Percentiles rank a stretch among this genome's conserved stretches.
phyloP scores from a whole-genome alignment of 2,329 filamentous ascomycete species.

The Pezicula radicicola region DNA sequence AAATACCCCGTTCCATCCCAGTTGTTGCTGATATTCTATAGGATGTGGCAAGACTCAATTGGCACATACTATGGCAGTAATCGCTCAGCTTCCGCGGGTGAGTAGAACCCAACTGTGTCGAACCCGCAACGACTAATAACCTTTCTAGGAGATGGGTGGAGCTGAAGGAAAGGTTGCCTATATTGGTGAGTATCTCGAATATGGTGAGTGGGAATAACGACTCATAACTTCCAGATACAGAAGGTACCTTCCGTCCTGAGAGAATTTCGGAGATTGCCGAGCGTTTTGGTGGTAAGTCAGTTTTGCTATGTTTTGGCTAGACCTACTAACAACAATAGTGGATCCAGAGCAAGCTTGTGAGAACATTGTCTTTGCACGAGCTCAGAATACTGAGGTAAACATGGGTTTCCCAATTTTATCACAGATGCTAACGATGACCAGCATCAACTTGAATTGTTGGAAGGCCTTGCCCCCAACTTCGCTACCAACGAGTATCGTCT shows the following conservation, averaged over 20 bases:
- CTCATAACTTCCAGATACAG: conserved; percentile 39
- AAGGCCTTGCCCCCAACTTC: conserved; percentile 58
- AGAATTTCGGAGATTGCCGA: conserved; percentile 66
- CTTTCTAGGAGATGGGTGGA: conserved; percentile 53
- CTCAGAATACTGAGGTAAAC: conserved; percentile 57
- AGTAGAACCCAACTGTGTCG: not conserved
- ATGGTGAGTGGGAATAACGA: not conserved
- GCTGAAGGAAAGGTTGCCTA: conserved; percentile 68
- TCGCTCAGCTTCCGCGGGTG: conserved; percentile 50
- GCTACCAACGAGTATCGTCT: conserved; percentile 62
- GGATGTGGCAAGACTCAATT: conserved; percentile 68
- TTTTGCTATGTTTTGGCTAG: not conserved
- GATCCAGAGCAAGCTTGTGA: conserved; percentile 58
- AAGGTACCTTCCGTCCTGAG: conserved; percentile 66
- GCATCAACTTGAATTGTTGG: conserved; percentile 57
- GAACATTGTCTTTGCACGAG: conserved; percentile 64
- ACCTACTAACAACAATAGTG: conserved; percentile 29
- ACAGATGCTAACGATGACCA: conserved; percentile 31
- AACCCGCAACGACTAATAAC: not conserved
- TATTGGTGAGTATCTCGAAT: conserved; percentile 44
- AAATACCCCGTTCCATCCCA: not conserved
- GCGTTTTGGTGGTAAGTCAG: conserved; percentile 48
- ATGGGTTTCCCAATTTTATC: not conserved
- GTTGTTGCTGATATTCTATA: conserved; percentile 12
- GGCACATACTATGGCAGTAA: conserved; percentile 65